Conservation (phyloP, 164 flowering plant genomes). For the Nymphaea thermarum region DNA sequence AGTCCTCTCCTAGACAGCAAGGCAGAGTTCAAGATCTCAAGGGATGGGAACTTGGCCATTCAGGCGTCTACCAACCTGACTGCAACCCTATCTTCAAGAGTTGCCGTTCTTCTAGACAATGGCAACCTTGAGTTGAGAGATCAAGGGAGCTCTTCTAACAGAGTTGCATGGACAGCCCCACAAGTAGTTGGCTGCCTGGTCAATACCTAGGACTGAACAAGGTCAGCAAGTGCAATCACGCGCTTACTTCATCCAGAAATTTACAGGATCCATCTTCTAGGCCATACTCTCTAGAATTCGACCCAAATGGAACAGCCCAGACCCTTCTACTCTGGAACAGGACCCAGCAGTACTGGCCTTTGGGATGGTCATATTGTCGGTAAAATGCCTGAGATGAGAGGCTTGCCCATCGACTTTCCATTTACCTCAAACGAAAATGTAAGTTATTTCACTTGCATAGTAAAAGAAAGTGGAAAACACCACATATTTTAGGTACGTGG, state of each 20-base stretch:
- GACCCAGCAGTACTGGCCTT: constrained; percentile 7
- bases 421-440: neutral
- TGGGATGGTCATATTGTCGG: constrained; percentile 15
- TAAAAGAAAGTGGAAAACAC: neutral
- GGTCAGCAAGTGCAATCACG: constrained; percentile 13
- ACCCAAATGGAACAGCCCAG: constrained; percentile 17
- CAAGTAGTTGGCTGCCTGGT: constrained; percentile 60
- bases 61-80: too few relatives aligned
- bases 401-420: neutral
- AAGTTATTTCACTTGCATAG: neutral
- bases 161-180: constrained; percentile 27
- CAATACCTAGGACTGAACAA: constrained; percentile 24
- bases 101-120: too few relatives aligned
- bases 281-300: constrained; percentile 32
- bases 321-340: constrained; percentile 11
- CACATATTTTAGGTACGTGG: neutral
- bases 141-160: constrained; percentile 3
- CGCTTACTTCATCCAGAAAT: constrained; percentile 50
- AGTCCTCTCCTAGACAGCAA: too few relatives aligned
- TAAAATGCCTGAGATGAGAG: constrained; percentile 14
- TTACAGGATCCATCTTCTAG: constrained; percentile 53
- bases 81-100: too few relatives aligned
- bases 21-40: too few relatives aligned
- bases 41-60: too few relatives aligned
- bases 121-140: too few relatives aligned